Evolutionary conservation across 169 alveolate genomes (phyloP), one percentile per base, ranked within the genome.

Genomic region (Eimeria sp.): DNA sequence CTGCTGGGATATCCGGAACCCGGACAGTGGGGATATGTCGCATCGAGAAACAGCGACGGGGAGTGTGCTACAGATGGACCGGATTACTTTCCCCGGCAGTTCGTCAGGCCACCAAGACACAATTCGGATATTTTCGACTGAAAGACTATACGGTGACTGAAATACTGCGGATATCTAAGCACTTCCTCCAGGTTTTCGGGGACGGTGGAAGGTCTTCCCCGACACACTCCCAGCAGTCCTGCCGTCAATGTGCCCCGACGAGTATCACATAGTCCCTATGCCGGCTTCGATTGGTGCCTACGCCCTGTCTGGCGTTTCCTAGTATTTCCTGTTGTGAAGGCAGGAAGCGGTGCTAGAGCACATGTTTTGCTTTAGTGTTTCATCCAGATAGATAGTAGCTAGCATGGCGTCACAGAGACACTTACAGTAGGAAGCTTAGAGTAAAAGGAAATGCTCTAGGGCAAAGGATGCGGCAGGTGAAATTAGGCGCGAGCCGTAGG

Each of bases 201-300:
- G 20, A 33, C 49, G 49, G 20, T 33, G 78, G 78, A 33, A 27
- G 78, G 78, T 27, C 78, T 30, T 71, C 49, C 46, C 49, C 78
- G 78, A 71, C 78, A 30, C 14, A 30, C 23, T 71, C 40, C 78
- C 49, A 4, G 49, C 14, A 71, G 46, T 37, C 20, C 20, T 30
- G 11, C 78, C 78, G 78, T 33, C 78, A 11, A n/a, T n/a, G 49
- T 37, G 80, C 80, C 80, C 80, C 27, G 54, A 71, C 49, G 80
- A 16, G 43, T 37, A 71, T 11, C 80, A 71, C 49, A 71, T n/a
- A n/a, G 54, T 10, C 54, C 49, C 27, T 71, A 46, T 71, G 49
- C 80, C 71, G 30, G 71, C 33, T 62, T 62, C 71, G n/a, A 62
- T 62, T 62, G 30, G 71, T 62, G 71, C 71, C 71, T 62, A 62